Conservation (phyloP, 768 basidiomycete species). For the Kwoniella mangroviensis region DNA sequence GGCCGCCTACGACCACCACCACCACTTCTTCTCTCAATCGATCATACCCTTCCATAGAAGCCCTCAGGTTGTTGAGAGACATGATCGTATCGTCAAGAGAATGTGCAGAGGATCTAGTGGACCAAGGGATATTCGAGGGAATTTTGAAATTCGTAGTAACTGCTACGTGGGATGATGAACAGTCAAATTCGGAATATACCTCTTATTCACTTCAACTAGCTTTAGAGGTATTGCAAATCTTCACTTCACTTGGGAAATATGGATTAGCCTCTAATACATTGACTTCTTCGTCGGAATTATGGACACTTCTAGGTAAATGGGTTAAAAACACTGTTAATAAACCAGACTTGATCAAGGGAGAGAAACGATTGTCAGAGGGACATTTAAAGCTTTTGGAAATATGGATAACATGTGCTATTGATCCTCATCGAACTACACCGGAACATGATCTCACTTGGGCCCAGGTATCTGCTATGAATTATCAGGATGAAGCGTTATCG, state of each 20-base stretch:
- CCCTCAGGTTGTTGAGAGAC: conserved; percentile 33
- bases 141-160: conserved; percentile 73
- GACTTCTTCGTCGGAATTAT: conserved; percentile 66
- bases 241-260: conserved; percentile 71
- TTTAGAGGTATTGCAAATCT: conserved; percentile 66
- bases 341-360: background rate
- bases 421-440: conserved; percentile 86
- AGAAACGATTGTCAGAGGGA: conserved; percentile 50
- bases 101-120: conserved; percentile 67
- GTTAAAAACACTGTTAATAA: conserved; percentile 7
- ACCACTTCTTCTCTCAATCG: background rate
- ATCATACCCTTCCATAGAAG: conserved; percentile 32
- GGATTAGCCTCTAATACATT: conserved; percentile 76
- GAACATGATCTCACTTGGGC: conserved; percentile 89
- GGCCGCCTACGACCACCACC: conserved; percentile 24
- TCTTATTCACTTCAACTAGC: conserved; percentile 60
- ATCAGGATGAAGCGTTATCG: conserved; percentile 64
- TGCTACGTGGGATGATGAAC: conserved; percentile 60
- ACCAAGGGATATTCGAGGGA: conserved; percentile 63
- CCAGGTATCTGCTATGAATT: conserved; percentile 77
- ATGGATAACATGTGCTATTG: conserved; percentile 83
- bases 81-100: conserved; percentile 68
- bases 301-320: conserved; percentile 61
- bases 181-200: conserved; percentile 1
- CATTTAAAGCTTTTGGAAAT: conserved; percentile 69